These are phyloP conservation scores for Annulohypoxylon bovei DNA, from an alignment of 495 filamentous ascomycete genomes.

Conservation along the genomic window DNA sequence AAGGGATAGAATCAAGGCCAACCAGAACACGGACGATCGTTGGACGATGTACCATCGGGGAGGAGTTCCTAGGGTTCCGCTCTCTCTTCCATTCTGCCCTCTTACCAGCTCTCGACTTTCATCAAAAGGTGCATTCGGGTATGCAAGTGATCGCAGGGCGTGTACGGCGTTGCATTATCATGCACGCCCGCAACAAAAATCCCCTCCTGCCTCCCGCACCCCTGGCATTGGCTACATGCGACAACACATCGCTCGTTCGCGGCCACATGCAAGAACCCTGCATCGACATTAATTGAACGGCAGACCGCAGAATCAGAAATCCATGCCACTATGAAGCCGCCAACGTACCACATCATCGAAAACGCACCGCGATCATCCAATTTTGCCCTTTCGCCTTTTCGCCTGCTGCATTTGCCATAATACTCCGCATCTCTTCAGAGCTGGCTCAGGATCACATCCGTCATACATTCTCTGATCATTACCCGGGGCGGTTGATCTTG, in stretches of 20 bases:
- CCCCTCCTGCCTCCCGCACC: conserved; percentile 27
- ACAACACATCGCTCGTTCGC: conserved; percentile 19
- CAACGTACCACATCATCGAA: conserved; percentile 34
- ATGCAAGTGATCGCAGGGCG: conserved; percentile 38
- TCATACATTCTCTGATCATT: conserved; percentile 39
- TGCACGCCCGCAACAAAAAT: conserved; percentile 22
- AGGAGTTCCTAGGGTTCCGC: conserved; percentile 32
- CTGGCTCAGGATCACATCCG: conserved; percentile 44
- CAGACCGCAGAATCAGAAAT: conserved; percentile 31
- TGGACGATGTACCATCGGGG: conserved; percentile 29
- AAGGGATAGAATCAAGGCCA: conserved; percentile 31
- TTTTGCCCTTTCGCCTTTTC: conserved; percentile 14
- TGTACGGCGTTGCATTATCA: conserved; percentile 36
- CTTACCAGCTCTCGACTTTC: conserved; percentile 39
- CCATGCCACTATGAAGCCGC: conserved; percentile 35
- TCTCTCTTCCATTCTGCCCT: conserved; percentile 32
- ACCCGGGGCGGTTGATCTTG: conserved; percentile 28
- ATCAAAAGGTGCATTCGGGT: conserved; percentile 40
- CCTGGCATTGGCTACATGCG: conserved; percentile 19
- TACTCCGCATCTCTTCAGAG: conserved; percentile 41
- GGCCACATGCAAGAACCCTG: conserved; percentile 33
- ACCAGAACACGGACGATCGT: conserved; percentile 27
- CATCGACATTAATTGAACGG: conserved; percentile 37
- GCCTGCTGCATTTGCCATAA: conserved; percentile 20
- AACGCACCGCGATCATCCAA: conserved; percentile 27